A percentile compares a stretch with the other conserved stretches of the same genome.
phyloP scores from a whole-genome alignment of 2,329 filamentous ascomycete genomes.

The Sarocladiaceae sp. region DNA sequence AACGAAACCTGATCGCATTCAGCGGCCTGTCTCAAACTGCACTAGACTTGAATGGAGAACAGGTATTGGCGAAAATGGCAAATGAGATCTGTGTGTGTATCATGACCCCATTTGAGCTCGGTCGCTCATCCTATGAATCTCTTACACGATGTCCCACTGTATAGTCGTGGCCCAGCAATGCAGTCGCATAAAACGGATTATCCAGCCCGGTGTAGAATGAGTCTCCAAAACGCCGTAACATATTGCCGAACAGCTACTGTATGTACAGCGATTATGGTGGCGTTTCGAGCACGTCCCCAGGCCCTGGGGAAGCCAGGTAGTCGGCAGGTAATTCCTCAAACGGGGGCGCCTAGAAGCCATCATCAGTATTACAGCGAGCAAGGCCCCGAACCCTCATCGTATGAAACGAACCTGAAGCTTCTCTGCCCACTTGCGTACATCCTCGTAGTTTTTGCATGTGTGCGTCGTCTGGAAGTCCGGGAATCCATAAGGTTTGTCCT shows the following conservation, averaged over 20 bases:
- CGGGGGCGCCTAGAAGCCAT: slow-evolving; percentile 13
- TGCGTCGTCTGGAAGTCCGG: slow-evolving; percentile 59
- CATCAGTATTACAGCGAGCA: not conserved
- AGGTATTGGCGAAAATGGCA: too few species aligned
- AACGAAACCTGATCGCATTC: too few species aligned
- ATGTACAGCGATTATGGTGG: slow-evolving; percentile 5
- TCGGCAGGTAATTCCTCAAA: slow-evolving; percentile 14
- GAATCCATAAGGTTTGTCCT: slow-evolving; percentile 39
- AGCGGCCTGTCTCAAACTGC: too few species aligned
- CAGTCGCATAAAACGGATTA: too few species aligned
- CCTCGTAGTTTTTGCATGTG: slow-evolving; percentile 51
- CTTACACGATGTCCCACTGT: too few species aligned
- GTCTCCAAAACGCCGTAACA: too few species aligned
- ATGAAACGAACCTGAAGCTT: slow-evolving; percentile 34
- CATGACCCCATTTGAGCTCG: too few species aligned
- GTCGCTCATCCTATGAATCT: too few species aligned
- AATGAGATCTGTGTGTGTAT: too few species aligned
- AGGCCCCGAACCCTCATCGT: not conserved
- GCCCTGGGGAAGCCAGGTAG: slow-evolving; percentile 15
- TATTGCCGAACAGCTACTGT: too few species aligned
- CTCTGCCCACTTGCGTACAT: slow-evolving; percentile 47
- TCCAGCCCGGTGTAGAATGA: not conserved
- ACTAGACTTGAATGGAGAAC: too few species aligned
- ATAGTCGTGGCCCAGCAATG: too few species aligned
- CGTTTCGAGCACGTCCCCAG: slow-evolving; percentile 11